Evolutionary conservation across 257 asterid species (phyloP).

Genomic region (Hygrophila difformis): DNA sequence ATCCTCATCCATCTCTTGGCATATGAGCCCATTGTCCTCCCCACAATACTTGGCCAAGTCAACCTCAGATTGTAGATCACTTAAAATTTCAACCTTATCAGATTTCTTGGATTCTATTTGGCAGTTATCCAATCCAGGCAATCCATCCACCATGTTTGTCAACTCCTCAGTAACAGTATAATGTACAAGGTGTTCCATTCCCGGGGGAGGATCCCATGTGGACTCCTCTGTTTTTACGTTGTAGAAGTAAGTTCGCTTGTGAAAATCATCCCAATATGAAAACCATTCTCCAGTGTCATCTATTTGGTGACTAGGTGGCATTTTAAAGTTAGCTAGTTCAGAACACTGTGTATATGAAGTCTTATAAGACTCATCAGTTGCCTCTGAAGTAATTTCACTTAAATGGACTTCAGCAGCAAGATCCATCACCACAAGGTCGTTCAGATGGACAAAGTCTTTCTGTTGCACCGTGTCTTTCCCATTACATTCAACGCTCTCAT

Average conservation of each 20-base stretch:
- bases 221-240: constrained; percentile 53
- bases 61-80: constrained; percentile 19
- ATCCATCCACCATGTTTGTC: constrained; percentile 12
- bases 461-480: constrained; percentile 18
- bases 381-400: constrained; percentile 15
- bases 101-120: constrained; percentile 16
- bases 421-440: constrained; percentile 20
- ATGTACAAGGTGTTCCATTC: constrained; percentile 35
- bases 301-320: constrained; percentile 13
- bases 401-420: constrained; percentile 18
- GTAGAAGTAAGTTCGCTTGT: constrained; percentile 52
- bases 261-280: constrained; percentile 56
- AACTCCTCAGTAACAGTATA: constrained; percentile 15
- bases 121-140: constrained; percentile 16
- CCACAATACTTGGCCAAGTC: constrained; percentile 17
- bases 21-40: constrained; percentile 17
- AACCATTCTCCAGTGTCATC: constrained; percentile 42
- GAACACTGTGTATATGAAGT: too few relatives aligned
- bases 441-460: constrained; percentile 16
- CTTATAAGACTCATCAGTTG: too few relatives aligned
- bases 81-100: constrained; percentile 24
- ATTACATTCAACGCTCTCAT: constrained; percentile 20
- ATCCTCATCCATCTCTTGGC: constrained; percentile 24
- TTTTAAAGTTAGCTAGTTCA: constrained; percentile 17
- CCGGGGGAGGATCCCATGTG: constrained; percentile 81